Evolutionary conservation across 768 basidiomycete species (phyloP).

Genomic region (Mycena floridula): DNA sequence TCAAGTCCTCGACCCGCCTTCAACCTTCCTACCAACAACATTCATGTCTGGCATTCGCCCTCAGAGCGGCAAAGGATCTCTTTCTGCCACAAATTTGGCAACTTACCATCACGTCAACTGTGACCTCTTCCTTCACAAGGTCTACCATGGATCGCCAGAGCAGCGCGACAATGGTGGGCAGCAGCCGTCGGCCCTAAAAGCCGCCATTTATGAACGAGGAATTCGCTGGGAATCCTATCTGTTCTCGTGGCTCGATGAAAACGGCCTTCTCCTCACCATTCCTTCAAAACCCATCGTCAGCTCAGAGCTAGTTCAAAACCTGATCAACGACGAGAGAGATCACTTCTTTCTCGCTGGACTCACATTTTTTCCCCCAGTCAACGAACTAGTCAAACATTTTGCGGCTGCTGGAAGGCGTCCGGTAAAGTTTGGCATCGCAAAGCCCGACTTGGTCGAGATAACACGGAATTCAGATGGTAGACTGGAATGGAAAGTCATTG

Average conservation of each 20-base stretch:
- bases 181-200: slow-evolving; percentile 23
- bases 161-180: slow-evolving; percentile 2
- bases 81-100: slow-evolving; percentile 45
- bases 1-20: too few relatives aligned
- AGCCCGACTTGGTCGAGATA: slow-evolving; percentile 45
- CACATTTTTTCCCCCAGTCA: slow-evolving; percentile 35
- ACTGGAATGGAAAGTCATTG: slow-evolving; percentile 41
- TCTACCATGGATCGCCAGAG: slow-evolving; percentile 22
- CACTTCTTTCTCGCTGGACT: slow-evolving; percentile 42
- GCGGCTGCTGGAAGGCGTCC: slow-evolving; percentile 21
- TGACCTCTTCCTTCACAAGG: slow-evolving; percentile 40
- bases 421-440: slow-evolving; percentile 37
- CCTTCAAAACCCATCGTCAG: slow-evolving; percentile 26
- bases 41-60: too few relatives aligned
- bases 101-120: slow-evolving; percentile 40
- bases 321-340: slow-evolving; percentile 34
- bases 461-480: slow-evolving; percentile 20
- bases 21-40: too few relatives aligned
- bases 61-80: slow-evolving; percentile 22
- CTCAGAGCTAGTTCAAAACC: slow-evolving; percentile 29
- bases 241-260: slow-evolving; percentile 34
- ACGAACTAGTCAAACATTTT: slow-evolving; percentile 26
- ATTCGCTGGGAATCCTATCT: slow-evolving; percentile 38
- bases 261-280: slow-evolving; percentile 34
- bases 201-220: slow-evolving; percentile 37